These are phyloP conservation scores for Pseudogymnoascus sp. DNA, from an alignment of 2,329 filamentous ascomycete species.

Conservation along the genomic window DNA sequence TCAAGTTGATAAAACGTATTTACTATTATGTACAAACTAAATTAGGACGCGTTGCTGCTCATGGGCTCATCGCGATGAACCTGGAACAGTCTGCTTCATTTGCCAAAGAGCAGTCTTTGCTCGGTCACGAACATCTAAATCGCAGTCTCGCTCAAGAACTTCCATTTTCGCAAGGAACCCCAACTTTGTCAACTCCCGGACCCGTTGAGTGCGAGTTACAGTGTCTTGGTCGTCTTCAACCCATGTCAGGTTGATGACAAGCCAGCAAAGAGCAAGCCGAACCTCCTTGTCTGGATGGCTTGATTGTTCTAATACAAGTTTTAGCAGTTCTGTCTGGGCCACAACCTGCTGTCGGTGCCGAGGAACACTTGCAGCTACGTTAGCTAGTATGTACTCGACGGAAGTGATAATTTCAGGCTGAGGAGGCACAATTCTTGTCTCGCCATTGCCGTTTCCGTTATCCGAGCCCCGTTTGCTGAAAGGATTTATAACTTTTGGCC, in stretches of 20 bases:
- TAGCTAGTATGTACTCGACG: slow-evolving; percentile 74
- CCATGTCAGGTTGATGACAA: slow-evolving; percentile 79
- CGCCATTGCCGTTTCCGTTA: slow-evolving; percentile 24
- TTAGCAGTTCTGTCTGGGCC: slow-evolving; percentile 66
- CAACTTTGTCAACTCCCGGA: slow-evolving; percentile 57
- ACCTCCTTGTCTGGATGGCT: slow-evolving; percentile 65
- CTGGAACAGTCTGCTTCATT: slow-evolving; percentile 36
- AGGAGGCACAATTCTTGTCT: slow-evolving; percentile 45
- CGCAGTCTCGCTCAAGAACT: slow-evolving; percentile 56
- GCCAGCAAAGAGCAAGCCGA: slow-evolving; percentile 69
- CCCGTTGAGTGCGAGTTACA: slow-evolving; percentile 56
- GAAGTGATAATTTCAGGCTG: slow-evolving; percentile 65
- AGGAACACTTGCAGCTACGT: slow-evolving; percentile 75
- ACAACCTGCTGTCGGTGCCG: slow-evolving; percentile 71
- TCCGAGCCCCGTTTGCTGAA: slow-evolving; percentile 36
- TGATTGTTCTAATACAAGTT: slow-evolving; percentile 64
- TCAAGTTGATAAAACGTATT: neutral
- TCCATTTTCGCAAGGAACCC: slow-evolving; percentile 63
- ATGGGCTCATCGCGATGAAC: neutral
- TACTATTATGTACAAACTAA: neutral
- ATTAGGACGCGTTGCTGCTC: neutral
- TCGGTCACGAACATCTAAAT: slow-evolving; percentile 75
- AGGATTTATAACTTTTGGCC: slow-evolving; percentile 47
- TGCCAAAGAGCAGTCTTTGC: slow-evolving; percentile 73
- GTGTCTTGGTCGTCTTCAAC: slow-evolving; percentile 65